Conservation (phyloP, 2,329 filamentous ascomycete species). For the Graphilbum sp. region DNA sequence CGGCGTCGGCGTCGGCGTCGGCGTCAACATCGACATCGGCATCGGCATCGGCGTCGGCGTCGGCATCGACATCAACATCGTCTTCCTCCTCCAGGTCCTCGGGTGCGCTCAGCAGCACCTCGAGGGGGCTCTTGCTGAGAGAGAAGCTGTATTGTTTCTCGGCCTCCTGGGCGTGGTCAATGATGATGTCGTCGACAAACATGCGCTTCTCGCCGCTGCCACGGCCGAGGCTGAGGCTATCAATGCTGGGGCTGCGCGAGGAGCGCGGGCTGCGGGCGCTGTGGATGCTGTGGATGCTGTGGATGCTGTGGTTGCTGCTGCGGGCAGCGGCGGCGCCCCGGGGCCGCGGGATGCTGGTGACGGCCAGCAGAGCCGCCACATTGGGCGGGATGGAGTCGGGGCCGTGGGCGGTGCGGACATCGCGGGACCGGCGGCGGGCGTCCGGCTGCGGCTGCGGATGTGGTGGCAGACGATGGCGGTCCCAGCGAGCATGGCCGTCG, state of each 20-base stretch:
- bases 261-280: background rate
- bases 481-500: background rate
- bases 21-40: slow-evolving; percentile 34
- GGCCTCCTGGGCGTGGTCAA: slow-evolving; percentile 34
- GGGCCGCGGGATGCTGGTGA: slow-evolving; percentile 42
- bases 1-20: slow-evolving; percentile 24
- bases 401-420: slow-evolving; percentile 29
- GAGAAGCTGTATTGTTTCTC: slow-evolving; percentile 42
- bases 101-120: slow-evolving; percentile 42
- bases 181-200: slow-evolving; percentile 40
- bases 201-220: slow-evolving; percentile 22
- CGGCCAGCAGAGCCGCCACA: slow-evolving; percentile 42
- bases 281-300: too few relatives aligned
- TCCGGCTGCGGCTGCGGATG: background rate
- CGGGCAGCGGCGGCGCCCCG: slow-evolving; percentile 7
- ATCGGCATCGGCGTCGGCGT: slow-evolving; percentile 28
- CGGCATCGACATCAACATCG: slow-evolving; percentile 30
- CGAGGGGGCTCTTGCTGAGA: slow-evolving; percentile 37
- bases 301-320: background rate
- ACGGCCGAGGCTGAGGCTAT: background rate
- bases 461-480: background rate
- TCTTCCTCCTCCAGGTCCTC: slow-evolving; percentile 39
- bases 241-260: background rate
- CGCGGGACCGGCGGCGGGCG: slow-evolving; percentile 9
- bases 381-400: slow-evolving; percentile 41